phyloP scores from a whole-genome alignment of 1,139 yeast genomes.

The Starmera stellimalicola region DNA sequence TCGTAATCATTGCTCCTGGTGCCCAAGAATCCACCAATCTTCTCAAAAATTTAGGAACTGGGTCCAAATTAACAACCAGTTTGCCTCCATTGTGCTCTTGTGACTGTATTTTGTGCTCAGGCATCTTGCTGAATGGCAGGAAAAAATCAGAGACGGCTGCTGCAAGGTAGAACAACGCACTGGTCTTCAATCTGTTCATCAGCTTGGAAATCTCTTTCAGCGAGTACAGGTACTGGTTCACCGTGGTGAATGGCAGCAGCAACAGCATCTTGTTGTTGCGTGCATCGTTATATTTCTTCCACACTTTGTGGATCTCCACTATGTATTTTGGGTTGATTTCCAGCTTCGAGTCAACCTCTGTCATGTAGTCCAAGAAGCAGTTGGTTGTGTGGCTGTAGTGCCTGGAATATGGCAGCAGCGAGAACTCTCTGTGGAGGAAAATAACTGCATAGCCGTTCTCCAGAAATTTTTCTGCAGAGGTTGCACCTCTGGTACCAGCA shows the following conservation, averaged over 20 bases:
- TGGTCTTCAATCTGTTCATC: constrained; percentile 41
- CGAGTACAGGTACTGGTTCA: constrained; percentile 85
- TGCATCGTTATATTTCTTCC: constrained; percentile 56
- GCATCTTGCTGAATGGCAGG: constrained; percentile 74
- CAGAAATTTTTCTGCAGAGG: constrained; percentile 86
- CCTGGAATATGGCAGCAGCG: constrained; percentile 83
- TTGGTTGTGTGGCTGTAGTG: constrained; percentile 80
- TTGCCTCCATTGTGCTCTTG: constrained; percentile 58
- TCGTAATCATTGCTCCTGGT: constrained; percentile 87
- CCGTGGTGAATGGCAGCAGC: constrained; percentile 85
- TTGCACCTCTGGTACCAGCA: constrained; percentile 97
- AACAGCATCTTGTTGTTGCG: constrained; percentile 51
- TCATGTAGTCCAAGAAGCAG: constrained; percentile 75
- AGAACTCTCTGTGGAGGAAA: constrained; percentile 85
- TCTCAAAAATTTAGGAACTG: constrained; percentile 88
- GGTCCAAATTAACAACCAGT: constrained; percentile 77
- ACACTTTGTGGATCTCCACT: constrained; percentile 52
- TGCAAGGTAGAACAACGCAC: constrained; percentile 76
- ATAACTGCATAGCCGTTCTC: constrained; percentile 85
- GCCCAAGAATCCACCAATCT: constrained; percentile 93
- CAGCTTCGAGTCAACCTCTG: constrained; percentile 33
- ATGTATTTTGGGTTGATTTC: constrained; percentile 55
- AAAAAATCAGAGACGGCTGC: constrained; percentile 98
- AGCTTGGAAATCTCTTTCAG: constrained; percentile 57
- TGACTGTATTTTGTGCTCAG: constrained; percentile 92